A percentile compares a stretch with the other conserved stretches of the same genome.
These are phyloP conservation scores for Amanita rubescens DNA, from an alignment of 768 basidiomycete genomes.

Conservation along the genomic window DNA sequence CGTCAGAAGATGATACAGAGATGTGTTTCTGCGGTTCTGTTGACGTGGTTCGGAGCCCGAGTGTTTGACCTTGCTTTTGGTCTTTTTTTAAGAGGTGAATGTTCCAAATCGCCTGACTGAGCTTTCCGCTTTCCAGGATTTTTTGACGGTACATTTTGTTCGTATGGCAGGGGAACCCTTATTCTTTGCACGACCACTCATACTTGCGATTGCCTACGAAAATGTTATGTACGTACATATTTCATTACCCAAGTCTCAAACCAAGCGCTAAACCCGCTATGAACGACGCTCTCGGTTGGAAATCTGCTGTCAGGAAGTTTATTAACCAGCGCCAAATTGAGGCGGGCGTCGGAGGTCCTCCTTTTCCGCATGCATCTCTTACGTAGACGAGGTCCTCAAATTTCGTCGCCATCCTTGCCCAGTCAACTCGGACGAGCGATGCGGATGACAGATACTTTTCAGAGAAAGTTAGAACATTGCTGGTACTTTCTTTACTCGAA, in stretches of 20 bases:
- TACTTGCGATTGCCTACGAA: conserved; percentile 18
- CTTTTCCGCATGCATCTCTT: conserved; percentile 45
- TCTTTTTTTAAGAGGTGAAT: conserved; percentile 39
- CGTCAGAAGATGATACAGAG: conserved; percentile 18
- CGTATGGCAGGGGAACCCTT: conserved; percentile 63
- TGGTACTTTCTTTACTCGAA: background rate
- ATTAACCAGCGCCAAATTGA: conserved; percentile 62
- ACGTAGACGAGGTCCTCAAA: conserved; percentile 75
- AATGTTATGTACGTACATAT: conserved; percentile 2
- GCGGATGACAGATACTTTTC: conserved; percentile 71
- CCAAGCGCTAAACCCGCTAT: conserved; percentile 79
- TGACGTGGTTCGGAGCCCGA: conserved; percentile 24
- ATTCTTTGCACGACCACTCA: conserved; percentile 83
- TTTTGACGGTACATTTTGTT: conserved; percentile 38
- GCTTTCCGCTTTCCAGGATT: conserved; percentile 74
- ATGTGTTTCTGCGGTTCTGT: conserved; percentile 21
- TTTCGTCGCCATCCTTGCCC: conserved; percentile 51
- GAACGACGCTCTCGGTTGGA: conserved; percentile 87
- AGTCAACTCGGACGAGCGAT: conserved; percentile 73
- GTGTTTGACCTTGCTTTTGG: conserved; percentile 10
- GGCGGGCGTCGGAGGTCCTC: conserved; percentile 53
- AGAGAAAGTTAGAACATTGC: background rate
- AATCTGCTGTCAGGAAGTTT: conserved; percentile 86
- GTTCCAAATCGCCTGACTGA: conserved; percentile 26
- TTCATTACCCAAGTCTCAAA: conserved; percentile 64